These are phyloP conservation scores for Entoloma clypeatum DNA, from an alignment of 1,284 basidiomycete genomes.

Conservation along the genomic window DNA sequence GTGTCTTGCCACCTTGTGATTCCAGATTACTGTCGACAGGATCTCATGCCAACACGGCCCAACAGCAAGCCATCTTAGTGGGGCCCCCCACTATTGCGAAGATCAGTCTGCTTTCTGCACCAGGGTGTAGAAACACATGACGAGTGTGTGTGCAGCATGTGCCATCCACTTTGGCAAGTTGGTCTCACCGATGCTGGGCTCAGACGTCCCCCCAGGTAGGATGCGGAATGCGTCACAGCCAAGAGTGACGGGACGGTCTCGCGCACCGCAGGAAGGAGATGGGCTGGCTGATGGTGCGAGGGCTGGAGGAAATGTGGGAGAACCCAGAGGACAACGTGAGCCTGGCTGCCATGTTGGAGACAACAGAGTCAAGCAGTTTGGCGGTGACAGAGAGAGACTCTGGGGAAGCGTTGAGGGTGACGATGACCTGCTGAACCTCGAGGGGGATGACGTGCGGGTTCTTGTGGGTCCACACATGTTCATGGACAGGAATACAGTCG, in stretches of 20 bases:
- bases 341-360: constrained; percentile 30
- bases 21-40: too few relatives aligned
- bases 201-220: constrained; percentile 4
- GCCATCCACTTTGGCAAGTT: constrained; percentile 81
- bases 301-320: constrained; percentile 21
- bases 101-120: constrained; percentile 91
- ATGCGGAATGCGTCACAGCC: constrained; percentile 10
- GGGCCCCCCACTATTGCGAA: too few relatives aligned
- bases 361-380: constrained; percentile 21
- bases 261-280: constrained; percentile 52
- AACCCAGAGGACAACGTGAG: constrained; percentile 19
- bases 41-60: too few relatives aligned
- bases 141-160: constrained; percentile 77
- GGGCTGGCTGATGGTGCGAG: constrained; percentile 48
- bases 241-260: constrained; percentile 43
- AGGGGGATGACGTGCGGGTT: constrained; percentile 36
- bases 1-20: too few relatives aligned
- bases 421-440: constrained; percentile 64
- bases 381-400: constrained; percentile 6
- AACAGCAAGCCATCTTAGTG: too few relatives aligned
- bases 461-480: constrained; percentile 46
- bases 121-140: constrained; percentile 83
- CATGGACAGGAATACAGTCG: constrained; percentile 54
- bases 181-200: constrained; percentile 33
- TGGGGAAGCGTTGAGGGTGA: constrained; percentile 40